These are phyloP conservation scores for Acanthamoeba divionensis DNA, from an alignment of 208 protist genomes.

Conservation along the genomic window DNA sequence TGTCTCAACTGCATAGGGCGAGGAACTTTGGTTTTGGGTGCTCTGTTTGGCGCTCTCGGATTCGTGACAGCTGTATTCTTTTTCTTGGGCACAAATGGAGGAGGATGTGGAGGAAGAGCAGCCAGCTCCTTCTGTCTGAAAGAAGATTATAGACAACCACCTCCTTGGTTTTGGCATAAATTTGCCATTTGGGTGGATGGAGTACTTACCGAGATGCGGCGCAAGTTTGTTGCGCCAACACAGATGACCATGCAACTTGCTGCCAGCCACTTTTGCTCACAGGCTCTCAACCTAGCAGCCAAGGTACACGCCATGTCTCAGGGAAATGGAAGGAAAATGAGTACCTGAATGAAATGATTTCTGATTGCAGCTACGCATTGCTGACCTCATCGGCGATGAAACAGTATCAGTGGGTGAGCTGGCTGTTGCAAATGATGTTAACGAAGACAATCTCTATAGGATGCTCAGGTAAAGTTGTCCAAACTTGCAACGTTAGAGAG, in stretches of 20 bases:
- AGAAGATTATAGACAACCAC: no score
- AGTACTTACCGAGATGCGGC: not conserved
- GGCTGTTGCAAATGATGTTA: not conserved
- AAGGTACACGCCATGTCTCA: not conserved
- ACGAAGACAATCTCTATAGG: constrained; percentile 12
- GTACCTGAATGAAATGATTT: not conserved
- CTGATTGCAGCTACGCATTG: constrained; percentile 8
- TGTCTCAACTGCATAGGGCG: no score
- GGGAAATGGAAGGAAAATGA: not conserved
- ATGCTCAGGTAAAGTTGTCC: not conserved
- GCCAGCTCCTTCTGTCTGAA: no score
- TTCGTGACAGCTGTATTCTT: no score
- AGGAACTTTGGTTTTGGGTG: no score
- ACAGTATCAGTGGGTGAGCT: not conserved
- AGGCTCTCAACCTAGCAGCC: not conserved
- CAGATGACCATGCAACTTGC: constrained; percentile 29
- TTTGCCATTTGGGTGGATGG: no score
- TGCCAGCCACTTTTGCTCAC: constrained; percentile 1
- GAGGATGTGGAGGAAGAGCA: no score
- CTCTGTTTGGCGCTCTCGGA: no score
- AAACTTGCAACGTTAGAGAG: not conserved
- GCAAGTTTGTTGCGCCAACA: constrained; percentile 5
- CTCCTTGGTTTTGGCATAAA: no score
- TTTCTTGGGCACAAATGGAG: no score
- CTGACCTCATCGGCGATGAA: constrained; percentile 18